Percentiles rank a stretch among this genome's conserved stretches.
phyloP scores from a whole-genome alignment of 2,329 filamentous ascomycete species.

The Aotearoamyces nothofagi region DNA sequence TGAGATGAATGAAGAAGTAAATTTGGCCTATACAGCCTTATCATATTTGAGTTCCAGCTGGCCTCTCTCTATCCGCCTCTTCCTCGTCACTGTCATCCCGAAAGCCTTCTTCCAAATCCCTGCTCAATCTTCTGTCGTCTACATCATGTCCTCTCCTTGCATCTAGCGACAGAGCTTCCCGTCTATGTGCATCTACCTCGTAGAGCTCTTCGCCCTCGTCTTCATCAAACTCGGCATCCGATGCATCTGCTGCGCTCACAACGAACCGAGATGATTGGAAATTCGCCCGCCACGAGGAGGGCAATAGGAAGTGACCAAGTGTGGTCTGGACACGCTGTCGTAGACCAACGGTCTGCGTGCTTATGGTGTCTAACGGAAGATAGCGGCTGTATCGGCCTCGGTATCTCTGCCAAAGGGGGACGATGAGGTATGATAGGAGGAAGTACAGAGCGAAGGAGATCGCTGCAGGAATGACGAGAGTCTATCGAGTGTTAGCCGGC shows the following conservation, averaged over 20 bases:
- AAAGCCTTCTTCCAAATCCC: constrained; percentile 66
- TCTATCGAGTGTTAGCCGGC: constrained; percentile 32
- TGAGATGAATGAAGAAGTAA: too few relatives aligned
- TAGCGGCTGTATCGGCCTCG: constrained; percentile 60
- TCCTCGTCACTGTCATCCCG: constrained; percentile 59
- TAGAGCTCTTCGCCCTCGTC: constrained; percentile 58
- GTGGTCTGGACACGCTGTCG: constrained; percentile 32
- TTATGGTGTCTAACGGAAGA: constrained; percentile 50
- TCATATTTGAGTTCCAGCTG: background rate
- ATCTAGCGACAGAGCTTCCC: background rate
- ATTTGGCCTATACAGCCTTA: too few relatives aligned
- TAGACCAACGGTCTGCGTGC: constrained; percentile 37
- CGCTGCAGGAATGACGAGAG: constrained; percentile 52
- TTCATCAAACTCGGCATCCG: constrained; percentile 39
- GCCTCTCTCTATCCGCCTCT: constrained; percentile 7
- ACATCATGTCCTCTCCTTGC: constrained; percentile 10
- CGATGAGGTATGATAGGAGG: constrained; percentile 44
- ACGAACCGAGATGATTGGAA: constrained; percentile 24
- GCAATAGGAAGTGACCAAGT: constrained; percentile 25
- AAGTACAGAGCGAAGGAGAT: constrained; percentile 58
- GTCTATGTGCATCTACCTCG: constrained; percentile 31
- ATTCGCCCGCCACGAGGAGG: constrained; percentile 32
- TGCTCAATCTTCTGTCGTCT: constrained; percentile 50
- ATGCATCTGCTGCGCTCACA: constrained; percentile 22
- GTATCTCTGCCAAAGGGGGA: constrained; percentile 57